These are phyloP conservation scores for Pterulicium gracile DNA, from an alignment of 1,284 basidiomycete species.

Conservation along the genomic window DNA sequence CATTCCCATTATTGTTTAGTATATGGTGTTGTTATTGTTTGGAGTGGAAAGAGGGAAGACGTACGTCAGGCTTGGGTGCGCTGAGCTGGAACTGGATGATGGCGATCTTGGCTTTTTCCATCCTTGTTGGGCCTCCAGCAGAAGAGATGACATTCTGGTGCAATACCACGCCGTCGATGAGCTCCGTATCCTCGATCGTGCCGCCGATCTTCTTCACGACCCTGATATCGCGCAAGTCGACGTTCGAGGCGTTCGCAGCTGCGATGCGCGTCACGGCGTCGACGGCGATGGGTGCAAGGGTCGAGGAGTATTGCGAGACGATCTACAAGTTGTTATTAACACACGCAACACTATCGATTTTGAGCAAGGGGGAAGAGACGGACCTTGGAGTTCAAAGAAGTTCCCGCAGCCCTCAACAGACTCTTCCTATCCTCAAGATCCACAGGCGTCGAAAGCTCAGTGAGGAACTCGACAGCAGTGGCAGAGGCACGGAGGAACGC, in stretches of 20 bases:
- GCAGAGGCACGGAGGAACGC: slow-evolving; percentile 88
- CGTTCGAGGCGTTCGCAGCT: slow-evolving; percentile 80
- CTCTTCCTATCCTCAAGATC: slow-evolving; percentile 84
- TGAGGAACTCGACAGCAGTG: slow-evolving; percentile 92
- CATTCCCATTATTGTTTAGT: slow-evolving; percentile 8
- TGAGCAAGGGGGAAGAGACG: slow-evolving; percentile 9
- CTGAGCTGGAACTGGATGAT: slow-evolving; percentile 98
- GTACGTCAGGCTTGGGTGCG: slow-evolving; percentile 94
- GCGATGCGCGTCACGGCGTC: slow-evolving; percentile 89
- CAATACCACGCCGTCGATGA: slow-evolving; percentile 92
- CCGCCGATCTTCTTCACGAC: slow-evolving; percentile 98
- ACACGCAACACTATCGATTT: slow-evolving; percentile 2
- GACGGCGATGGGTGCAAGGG: slow-evolving; percentile 95
- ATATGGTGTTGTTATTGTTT: slow-evolving; percentile 2
- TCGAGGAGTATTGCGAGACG: slow-evolving; percentile 98
- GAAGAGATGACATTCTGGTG: slow-evolving; percentile 90
- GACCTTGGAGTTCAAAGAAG: slow-evolving; percentile 94
- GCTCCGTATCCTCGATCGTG: slow-evolving; percentile 97
- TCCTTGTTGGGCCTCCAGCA: slow-evolving; percentile 87
- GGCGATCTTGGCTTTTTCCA: slow-evolving; percentile 98
- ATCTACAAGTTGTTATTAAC: slow-evolving; percentile 46
- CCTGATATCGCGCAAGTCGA: slow-evolving; percentile 93
- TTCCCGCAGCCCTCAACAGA: slow-evolving; percentile 88
- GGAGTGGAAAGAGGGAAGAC: slow-evolving; percentile 20
- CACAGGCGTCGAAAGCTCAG: slow-evolving; percentile 88